Conservation (phyloP, 192 early-diverging fungal genomes). For the Coemansia sp. region DNA sequence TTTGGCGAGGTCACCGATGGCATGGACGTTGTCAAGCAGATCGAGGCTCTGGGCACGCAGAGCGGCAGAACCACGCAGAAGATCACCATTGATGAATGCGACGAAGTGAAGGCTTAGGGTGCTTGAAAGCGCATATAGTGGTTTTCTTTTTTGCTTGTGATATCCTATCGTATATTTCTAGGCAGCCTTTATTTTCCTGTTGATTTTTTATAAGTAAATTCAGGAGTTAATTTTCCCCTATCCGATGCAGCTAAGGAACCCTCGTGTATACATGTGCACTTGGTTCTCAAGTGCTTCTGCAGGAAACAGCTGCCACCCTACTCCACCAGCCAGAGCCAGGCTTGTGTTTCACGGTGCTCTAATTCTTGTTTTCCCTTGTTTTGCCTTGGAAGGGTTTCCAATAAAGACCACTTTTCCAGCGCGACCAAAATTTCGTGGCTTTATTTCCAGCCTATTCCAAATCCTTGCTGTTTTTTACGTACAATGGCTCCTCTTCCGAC, state of each 20-base stretch:
- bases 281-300: constrained; percentile 3
- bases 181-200: not conserved
- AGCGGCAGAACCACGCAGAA: constrained; percentile 58
- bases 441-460: not conserved
- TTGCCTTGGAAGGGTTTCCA: not conserved
- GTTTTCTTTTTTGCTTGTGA: not conserved
- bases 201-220: too few relatives aligned
- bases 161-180: not conserved
- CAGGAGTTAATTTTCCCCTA: not conserved
- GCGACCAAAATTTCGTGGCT: not conserved
- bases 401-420: not conserved
- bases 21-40: constrained; percentile 71
- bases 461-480: not conserved
- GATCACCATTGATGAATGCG: constrained; percentile 65
- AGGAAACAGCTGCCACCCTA: not conserved
- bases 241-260: not conserved
- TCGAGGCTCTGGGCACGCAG: constrained; percentile 63
- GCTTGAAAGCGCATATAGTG: not conserved
- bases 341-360: not conserved
- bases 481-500: constrained; percentile 8
- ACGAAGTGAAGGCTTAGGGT: constrained; percentile 50
- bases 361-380: not conserved
- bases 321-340: not conserved
- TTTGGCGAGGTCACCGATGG: constrained; percentile 77
- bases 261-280: not conserved